Evolutionary conservation across 805 yeast species (phyloP).

Genomic region (Saturnispora hagleri): DNA sequence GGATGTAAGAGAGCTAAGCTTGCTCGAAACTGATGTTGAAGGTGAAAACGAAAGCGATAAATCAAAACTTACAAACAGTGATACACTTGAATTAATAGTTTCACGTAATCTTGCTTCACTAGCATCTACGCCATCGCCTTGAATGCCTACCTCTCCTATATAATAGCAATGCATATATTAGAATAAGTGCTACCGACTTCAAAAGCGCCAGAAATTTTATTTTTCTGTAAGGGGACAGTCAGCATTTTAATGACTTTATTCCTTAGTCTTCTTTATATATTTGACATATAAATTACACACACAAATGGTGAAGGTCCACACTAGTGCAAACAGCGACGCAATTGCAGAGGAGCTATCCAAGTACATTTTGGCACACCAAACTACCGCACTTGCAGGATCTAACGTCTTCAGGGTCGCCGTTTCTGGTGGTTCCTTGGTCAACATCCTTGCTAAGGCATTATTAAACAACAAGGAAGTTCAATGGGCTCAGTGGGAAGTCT

Average conservation of each 20-base stretch:
- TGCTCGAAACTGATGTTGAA: conserved; percentile 10
- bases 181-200: neutral
- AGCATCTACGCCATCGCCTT: neutral
- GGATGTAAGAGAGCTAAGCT: conserved; percentile 21
- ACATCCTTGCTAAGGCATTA: conserved; percentile 58
- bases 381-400: conserved; percentile 40
- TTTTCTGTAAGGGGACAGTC: neutral
- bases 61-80: neutral
- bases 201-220: neutral
- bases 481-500: conserved; percentile 75
- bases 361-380: conserved; percentile 52
- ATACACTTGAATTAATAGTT: neutral
- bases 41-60: neutral
- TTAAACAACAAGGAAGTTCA: conserved; percentile 45
- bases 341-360: conserved; percentile 54
- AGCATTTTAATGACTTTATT: neutral
- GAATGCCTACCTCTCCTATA: neutral
- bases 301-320: conserved; percentile 30
- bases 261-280: neutral
- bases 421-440: conserved; percentile 86
- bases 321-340: conserved; percentile 42
- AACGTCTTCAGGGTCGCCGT: conserved; percentile 63
- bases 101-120: neutral
- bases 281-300: neutral
- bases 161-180: neutral